Base-by-base conservation (phyloP, 2,329 filamentous ascomycete genomes). In the Colletotrichum sansevieriae region DNA sequence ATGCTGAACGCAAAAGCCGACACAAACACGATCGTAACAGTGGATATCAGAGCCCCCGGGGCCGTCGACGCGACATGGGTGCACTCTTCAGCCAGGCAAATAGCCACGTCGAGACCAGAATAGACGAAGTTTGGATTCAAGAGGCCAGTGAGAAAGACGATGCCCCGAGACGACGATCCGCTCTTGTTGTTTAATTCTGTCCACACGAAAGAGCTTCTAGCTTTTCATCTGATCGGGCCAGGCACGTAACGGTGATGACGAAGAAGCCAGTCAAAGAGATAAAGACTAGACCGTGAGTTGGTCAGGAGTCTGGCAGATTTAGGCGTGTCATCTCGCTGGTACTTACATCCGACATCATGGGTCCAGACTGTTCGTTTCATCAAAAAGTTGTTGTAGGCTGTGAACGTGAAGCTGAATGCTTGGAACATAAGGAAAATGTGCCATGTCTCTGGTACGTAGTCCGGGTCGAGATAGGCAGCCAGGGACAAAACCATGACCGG, bases 91-190 rank as follows among this genome's bases (percentile, higher is more conserved):
- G 78, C 78, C 44, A 82, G 71, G 70, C 81, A 79, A 13, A 80
- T 73, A 12, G 78, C 76, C 1, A 76, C 77, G 56, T 82, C 79
- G 2, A 80, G 68, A 0, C 79, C 79, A 7, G 76, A 76, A 71
- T 77, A 80, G 62, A 79, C 79, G 67, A 77, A 81, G 25, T 77
- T 78, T 0, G 79, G 75, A 29, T 77, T 78, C 12, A 79, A 72
- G 6, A 83, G 73, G 0, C 81, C 81, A 0, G 78, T 82, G 6
- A 82, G 73, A 56, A 81, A 82, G 33, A 76, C 77, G 11, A 79
- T 68, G 8, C 71, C 77, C 12, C 72, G 68, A 3, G 73, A 71
- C 0, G 76, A 73, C 76, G 76, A 77, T 2, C 75, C 74, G 2
- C 73, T n/a, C n/a, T n/a, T 73, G 1, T 71, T 69, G 61, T 78